Base-by-base conservation (phyloP, 768 basidiomycete species). In the Hygrocybe coccinea region DNA sequence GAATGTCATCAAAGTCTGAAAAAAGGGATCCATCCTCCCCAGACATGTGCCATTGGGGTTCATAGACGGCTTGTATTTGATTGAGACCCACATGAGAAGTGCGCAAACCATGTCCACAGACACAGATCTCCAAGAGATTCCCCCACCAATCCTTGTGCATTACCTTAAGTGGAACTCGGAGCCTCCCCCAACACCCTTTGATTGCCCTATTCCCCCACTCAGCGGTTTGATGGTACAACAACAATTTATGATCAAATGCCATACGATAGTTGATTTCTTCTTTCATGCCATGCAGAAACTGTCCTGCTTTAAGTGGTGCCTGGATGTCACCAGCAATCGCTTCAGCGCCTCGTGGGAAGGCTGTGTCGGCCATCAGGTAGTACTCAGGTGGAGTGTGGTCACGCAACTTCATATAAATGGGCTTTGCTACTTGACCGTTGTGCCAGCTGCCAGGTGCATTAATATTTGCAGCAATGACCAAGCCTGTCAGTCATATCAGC, bases 201-300 rank as follows among this genome's bases (percentile, higher is more conserved):
- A 81, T 44, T 4, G 63, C 55, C 1, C 67, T 64, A 69, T 74
- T 80, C 0, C 79, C 79, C 80, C 78, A 82, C 59, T 82, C 77
- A 12, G 77, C 76, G 0, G 79, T 74, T 60, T 82, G 79, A 1
- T 71, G 59, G 56, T 65, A 79, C 2, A 75, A 77, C 0, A 80
- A 60, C 0, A 80, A 67, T 56, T 80, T 60, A 1, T 62, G 50
- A 60, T 79, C 67, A 52, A 69, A 71, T 2, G 43, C 60, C 29
- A 73, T 46, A 0, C 57, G 12, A 22, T 64, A 57, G 5, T 63
- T 59, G 9, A 65, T 61, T n/a, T 69, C 64, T 7, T 52, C 48
- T 10, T 33, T n/a, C 50, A 62, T 60, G 6, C 37, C 54, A 3
- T 57, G 63, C 2, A 71, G 53, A 0, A 47, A 54, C 8, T 64